These are phyloP conservation scores for Aspergillus unguis DNA, from an alignment of 2,329 filamentous ascomycete genomes.

Conservation along the genomic window DNA sequence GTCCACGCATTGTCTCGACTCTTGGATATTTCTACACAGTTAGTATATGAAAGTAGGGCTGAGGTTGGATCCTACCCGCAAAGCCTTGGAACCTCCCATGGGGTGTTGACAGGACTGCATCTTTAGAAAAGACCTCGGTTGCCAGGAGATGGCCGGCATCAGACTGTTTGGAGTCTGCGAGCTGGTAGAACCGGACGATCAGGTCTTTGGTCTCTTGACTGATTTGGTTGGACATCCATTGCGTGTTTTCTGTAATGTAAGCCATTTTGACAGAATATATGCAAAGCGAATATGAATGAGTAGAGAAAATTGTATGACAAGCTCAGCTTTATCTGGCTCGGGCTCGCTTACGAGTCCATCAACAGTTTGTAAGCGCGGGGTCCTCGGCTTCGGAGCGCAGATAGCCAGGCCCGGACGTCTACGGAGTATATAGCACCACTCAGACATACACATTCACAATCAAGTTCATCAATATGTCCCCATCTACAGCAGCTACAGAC, in stretches of 20 bases:
- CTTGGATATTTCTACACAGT: not conserved
- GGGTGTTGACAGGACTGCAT: not conserved
- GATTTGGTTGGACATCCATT: not conserved
- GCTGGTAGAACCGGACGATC: not conserved
- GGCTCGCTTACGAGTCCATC: too few species aligned
- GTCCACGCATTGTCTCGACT: not conserved
- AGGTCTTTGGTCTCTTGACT: not conserved
- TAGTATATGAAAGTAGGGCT: not conserved
- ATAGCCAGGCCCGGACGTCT: not conserved
- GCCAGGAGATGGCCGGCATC: not conserved
- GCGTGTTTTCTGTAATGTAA: not conserved
- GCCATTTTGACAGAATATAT: not conserved
- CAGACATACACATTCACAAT: not conserved
- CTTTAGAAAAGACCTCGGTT: not conserved
- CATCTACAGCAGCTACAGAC: not conserved
- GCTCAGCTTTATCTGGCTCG: too few species aligned
- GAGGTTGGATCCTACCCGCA: not conserved
- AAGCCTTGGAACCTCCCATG: not conserved
- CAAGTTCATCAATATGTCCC: not conserved
- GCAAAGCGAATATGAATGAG: too few species aligned
- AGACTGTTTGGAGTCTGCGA: not conserved
- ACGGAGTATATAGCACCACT: not conserved
- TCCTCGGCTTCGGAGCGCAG: too few species aligned
- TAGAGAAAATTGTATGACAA: not conserved
- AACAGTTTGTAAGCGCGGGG: too few species aligned